These are phyloP conservation scores for Pestalotiopsis sp. DNA, from an alignment of 2,329 filamentous ascomycete species.

Conservation along the genomic window DNA sequence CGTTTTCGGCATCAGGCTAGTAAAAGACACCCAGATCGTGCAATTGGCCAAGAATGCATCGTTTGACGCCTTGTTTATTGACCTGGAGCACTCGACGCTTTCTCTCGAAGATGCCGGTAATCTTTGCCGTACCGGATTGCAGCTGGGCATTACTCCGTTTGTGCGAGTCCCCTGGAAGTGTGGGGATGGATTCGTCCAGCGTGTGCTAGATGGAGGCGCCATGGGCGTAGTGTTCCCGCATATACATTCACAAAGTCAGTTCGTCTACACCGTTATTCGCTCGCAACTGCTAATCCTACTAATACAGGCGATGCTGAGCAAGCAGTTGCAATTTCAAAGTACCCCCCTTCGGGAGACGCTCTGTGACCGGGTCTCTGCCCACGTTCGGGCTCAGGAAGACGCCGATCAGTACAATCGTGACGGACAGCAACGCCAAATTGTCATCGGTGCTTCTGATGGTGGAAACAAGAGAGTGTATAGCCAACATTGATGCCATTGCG, in stretches of 20 bases:
- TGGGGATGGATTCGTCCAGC: slow-evolving; percentile 34
- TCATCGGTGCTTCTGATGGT: neutral
- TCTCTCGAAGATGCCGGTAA: slow-evolving; percentile 32
- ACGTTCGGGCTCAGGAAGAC: neutral
- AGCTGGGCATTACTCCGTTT: slow-evolving; percentile 31
- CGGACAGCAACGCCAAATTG: neutral
- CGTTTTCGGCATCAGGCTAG: slow-evolving; percentile 31
- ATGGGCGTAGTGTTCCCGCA: neutral
- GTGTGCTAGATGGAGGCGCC: slow-evolving; percentile 17
- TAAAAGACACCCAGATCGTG: slow-evolving; percentile 30
- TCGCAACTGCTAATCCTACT: neutral
- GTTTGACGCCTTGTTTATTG: slow-evolving; percentile 40
- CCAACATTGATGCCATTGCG: neutral
- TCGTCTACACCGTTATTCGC: neutral
- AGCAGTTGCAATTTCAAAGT: neutral
- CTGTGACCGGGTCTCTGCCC: neutral
- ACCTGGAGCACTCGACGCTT: slow-evolving; percentile 38
- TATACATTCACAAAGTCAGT: neutral
- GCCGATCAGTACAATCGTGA: neutral
- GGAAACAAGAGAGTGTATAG: neutral
- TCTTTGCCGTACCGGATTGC: slow-evolving; percentile 29
- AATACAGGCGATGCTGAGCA: neutral
- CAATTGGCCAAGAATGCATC: slow-evolving; percentile 35
- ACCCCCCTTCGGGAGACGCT: neutral
- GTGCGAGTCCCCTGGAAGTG: slow-evolving; percentile 36